Evolutionary conservation across 495 filamentous ascomycete species (phyloP).

Genomic region (Trichoderma erinaceum): DNA sequence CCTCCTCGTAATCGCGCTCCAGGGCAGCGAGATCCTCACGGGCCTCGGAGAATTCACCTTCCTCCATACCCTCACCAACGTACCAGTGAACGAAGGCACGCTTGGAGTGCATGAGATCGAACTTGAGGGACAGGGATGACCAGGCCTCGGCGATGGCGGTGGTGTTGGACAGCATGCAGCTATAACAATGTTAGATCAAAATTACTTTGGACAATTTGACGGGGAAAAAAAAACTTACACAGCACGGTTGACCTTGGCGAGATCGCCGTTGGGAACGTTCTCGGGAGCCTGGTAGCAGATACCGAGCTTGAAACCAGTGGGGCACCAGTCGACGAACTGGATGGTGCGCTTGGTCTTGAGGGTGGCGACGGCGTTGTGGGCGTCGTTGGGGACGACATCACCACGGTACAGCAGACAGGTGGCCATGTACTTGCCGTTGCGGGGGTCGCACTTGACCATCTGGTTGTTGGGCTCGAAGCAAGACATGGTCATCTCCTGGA

Average conservation of each 20-base stretch:
- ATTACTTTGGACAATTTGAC: not conserved
- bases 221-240: conserved; percentile 71
- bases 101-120: conserved; percentile 99
- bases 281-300: conserved; percentile 93
- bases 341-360: conserved; percentile 84
- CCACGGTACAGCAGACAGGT: conserved; percentile 85
- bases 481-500: conserved; percentile 79
- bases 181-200: conserved; percentile 26
- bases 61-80: conserved; percentile 99
- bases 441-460: conserved; percentile 91
- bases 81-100: conserved; percentile 99
- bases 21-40: conserved; percentile 96
- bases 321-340: conserved; percentile 93
- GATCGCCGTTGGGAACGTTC: conserved; percentile 92
- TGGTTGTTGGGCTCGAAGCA: conserved; percentile 95
- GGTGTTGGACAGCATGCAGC: conserved; percentile 99
- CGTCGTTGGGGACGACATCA: conserved; percentile 82
- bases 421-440: conserved; percentile 93
- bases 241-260: conserved; percentile 95
- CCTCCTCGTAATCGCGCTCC: conserved; percentile 98
- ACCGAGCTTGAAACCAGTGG: conserved; percentile 92
- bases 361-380: conserved; percentile 67
- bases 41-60: conserved; percentile 98
- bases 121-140: conserved; percentile 95
- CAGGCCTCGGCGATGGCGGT: conserved; percentile 98